phyloP scores from a whole-genome alignment of 2,329 filamentous ascomycete genomes.

The Penicillium sclerotigenum region DNA sequence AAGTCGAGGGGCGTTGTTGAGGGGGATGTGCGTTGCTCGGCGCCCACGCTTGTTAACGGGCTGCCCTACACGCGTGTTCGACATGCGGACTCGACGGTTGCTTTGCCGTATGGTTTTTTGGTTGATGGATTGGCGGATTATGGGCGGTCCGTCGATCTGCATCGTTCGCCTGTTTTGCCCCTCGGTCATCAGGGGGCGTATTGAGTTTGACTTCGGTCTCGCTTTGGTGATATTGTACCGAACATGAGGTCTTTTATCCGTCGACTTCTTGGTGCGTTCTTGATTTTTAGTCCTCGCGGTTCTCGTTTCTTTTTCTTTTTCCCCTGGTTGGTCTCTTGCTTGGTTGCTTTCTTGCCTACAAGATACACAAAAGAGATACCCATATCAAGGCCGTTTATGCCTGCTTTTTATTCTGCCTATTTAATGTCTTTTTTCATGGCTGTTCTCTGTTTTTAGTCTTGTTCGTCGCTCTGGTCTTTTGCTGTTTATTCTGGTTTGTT shows the following conservation, averaged over 20 bases:
- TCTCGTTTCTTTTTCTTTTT: not conserved
- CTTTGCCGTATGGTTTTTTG: slow-evolving; percentile 18
- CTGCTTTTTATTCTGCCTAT: not conserved
- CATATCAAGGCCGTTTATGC: slow-evolving; percentile 2
- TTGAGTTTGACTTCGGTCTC: slow-evolving; percentile 1
- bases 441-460: not conserved
- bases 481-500: not conserved
- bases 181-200: slow-evolving; percentile 24
- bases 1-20: slow-evolving; percentile 16
- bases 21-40: slow-evolving; percentile 23
- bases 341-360: slow-evolving; percentile 3
- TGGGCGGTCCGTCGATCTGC: slow-evolving; percentile 16
- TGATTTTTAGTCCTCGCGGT: not conserved
- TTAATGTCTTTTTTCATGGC: not conserved
- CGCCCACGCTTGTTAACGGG: slow-evolving; percentile 39
- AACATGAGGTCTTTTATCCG: not conserved
- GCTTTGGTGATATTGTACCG: not conserved
- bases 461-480: not conserved
- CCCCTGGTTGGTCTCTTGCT: slow-evolving; percentile 4
- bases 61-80: slow-evolving; percentile 40
- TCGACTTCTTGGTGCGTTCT: no score
- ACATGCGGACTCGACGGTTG: slow-evolving; percentile 13
- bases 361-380: slow-evolving; percentile 13
- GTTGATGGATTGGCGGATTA: slow-evolving; percentile 23
- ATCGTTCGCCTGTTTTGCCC: slow-evolving; percentile 25